phyloP scores from a whole-genome alignment of 805 yeast genomes.

The Ogataea nitratoaversa region DNA sequence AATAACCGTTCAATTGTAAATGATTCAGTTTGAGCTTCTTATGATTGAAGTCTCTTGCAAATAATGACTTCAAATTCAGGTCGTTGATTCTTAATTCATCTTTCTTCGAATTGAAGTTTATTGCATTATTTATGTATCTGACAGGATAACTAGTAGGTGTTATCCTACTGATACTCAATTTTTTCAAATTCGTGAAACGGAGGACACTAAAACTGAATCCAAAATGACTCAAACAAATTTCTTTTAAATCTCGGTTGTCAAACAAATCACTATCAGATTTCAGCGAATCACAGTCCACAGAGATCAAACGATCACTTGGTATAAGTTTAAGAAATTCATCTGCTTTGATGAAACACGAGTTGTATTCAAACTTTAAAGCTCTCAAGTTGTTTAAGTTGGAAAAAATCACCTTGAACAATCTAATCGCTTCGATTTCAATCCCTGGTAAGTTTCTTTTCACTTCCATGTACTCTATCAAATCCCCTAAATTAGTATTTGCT shows the following conservation, averaged over 20 bases:
- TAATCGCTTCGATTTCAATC: slow-evolving; percentile 19
- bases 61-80: slow-evolving; percentile 4
- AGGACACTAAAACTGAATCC: slow-evolving; percentile 2
- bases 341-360: slow-evolving; percentile 18
- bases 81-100: slow-evolving; percentile 4
- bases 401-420: slow-evolving; percentile 14
- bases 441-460: slow-evolving; percentile 21
- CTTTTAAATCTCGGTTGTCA: slow-evolving; percentile 3
- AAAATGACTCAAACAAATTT: slow-evolving; percentile 5
- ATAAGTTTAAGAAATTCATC: slow-evolving; percentile 6
- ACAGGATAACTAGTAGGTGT: slow-evolving; percentile 11
- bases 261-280: slow-evolving; percentile 1
- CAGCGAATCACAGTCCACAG: slow-evolving; percentile 14
- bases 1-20: slow-evolving; percentile 14
- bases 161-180: slow-evolving; percentile 10
- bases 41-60: background rate
- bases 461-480: slow-evolving; percentile 16
- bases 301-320: slow-evolving; percentile 7
- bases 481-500: slow-evolving; percentile 3
- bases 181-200: slow-evolving; percentile 8
- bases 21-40: slow-evolving; percentile 10
- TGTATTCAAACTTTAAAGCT: slow-evolving; percentile 16
- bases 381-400: slow-evolving; percentile 11
- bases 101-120: slow-evolving; percentile 5
- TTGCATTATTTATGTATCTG: slow-evolving; percentile 5